Percentiles rank a stretch among this genome's conserved stretches.
Evolutionary conservation across 2,329 filamentous ascomycete species (phyloP).

Genomic region (Intubia oerlemansii): DNA sequence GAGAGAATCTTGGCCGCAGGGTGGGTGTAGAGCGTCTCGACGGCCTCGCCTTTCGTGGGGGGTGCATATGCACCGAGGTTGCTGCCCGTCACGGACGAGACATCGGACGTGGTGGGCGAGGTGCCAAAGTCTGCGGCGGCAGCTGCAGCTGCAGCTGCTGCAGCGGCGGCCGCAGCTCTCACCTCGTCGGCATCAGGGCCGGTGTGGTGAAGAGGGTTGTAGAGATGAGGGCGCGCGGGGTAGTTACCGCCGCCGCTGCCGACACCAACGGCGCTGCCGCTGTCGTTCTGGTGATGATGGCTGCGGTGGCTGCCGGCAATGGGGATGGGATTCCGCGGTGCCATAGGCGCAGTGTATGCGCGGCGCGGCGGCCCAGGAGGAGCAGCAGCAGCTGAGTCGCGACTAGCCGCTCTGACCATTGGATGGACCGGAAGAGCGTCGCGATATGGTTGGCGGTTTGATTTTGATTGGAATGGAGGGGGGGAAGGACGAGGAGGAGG

Average conservation of each 20-base stretch:
- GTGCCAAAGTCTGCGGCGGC: conserved; percentile 2
- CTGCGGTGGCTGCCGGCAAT: not conserved
- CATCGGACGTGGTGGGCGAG: conserved; percentile 3
- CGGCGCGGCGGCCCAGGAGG: conserved; percentile 3
- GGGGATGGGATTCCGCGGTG: not conserved
- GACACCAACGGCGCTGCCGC: no score
- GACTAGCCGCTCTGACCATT: conserved; percentile 5
- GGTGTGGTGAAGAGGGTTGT: no score
- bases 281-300: not conserved
- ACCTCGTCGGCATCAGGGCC: conserved; percentile 2
- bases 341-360: conserved; percentile 4
- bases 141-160: conserved; percentile 6
- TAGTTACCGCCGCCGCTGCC: no score
- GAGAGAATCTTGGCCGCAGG: conserved; percentile 47
- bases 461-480: no score
- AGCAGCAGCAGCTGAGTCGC: conserved; percentile 3
- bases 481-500: no score
- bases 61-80: conserved; percentile 1
- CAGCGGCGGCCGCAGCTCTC: conserved; percentile 2
- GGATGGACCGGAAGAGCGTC: no score
- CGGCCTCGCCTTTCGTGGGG: conserved; percentile 11
- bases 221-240: no score
- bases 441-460: no score
- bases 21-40: conserved; percentile 58
- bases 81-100: conserved; percentile 2